A percentile compares a stretch with the other conserved stretches of the same genome.
Evolutionary conservation across 1,139 yeast genomes (phyloP).

Genomic region (Lodderomyces margitis): DNA sequence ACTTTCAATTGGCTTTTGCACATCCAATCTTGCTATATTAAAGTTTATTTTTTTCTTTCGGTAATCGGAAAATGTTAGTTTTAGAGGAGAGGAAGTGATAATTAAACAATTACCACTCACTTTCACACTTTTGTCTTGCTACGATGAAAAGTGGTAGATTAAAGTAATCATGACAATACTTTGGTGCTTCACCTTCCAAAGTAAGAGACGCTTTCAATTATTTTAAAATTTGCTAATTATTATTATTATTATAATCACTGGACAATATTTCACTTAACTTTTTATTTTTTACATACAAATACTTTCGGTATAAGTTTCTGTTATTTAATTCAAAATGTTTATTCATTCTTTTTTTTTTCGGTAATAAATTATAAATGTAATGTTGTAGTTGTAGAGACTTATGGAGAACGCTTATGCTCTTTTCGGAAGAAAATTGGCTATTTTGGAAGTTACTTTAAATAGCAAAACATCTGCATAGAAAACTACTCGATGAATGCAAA

Average conservation of each 20-base stretch:
- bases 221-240: background rate
- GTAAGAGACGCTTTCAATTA: too few relatives aligned
- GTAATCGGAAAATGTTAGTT: background rate
- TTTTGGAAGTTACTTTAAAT: too few relatives aligned
- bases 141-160: too few relatives aligned
- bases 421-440: background rate
- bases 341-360: background rate
- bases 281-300: background rate
- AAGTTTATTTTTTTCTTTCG: background rate
- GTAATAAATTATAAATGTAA: background rate
- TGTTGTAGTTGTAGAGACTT: background rate
- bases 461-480: too few relatives aligned
- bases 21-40: too few relatives aligned
- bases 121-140: background rate
- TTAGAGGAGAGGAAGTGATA: too few relatives aligned
- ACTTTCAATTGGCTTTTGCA: too few relatives aligned
- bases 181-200: too few relatives aligned
- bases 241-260: background rate
- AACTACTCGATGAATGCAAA: too few relatives aligned
- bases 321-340: background rate
- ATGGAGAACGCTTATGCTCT: too few relatives aligned
- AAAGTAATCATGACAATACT: too few relatives aligned
- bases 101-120: too few relatives aligned
- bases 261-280: background rate
- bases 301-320: conserved; percentile 1